Evolutionary conservation across 2,329 filamentous ascomycete species (phyloP), one percentile per base, ranked within the genome.

Genomic region (Xylariaceae sp.): DNA sequence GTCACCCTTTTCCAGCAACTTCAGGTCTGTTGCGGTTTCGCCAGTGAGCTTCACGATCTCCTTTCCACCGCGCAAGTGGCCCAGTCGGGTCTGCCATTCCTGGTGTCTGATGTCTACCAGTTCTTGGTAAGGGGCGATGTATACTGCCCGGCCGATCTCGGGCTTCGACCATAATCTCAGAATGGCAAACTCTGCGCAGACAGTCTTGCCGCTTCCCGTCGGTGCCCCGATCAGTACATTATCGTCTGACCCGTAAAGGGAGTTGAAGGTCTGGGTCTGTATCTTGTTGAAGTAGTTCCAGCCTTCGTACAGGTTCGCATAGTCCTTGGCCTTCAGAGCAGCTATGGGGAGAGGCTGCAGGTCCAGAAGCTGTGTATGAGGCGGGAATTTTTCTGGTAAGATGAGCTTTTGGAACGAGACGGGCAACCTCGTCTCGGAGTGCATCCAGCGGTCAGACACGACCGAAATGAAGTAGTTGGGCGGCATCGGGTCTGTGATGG

Each of bases 401-500:
- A 95, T 85, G 18, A 98, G 73, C 61, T 96, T 96, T 60, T 94
- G 85, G 68, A 98, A 97, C 1, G 89, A 90, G 2, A 98, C 84
- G 0, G 90, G 84, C 38, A 98, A 70, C 59, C 89, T 88, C 1
- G 89, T 95, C 66, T 98, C 89, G 1, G 90, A 88, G 59, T 95
- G 88, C 88, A 98, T 96, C 92, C 92, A 98, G 51, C 92, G 76
- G 62, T 98, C 92, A 3, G 90, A 97, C 14, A 96, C 68, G 27
- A 98, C 78, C 0, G 88, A 92, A 54, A 98, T 88, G 66, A 98
- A 98, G 68, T 98, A 98, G 62, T 98, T 94, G 0, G 94, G 92
- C 11, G 92, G 92, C 85, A 97, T 94, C 0, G 94, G 94, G 52
- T 98, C 92, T 1, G 88, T 89, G 51, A 98, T 94, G 1, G 92